These are phyloP conservation scores for Penicillium sp. DNA, from an alignment of 2,329 filamentous ascomycete species.

Conservation along the genomic window DNA sequence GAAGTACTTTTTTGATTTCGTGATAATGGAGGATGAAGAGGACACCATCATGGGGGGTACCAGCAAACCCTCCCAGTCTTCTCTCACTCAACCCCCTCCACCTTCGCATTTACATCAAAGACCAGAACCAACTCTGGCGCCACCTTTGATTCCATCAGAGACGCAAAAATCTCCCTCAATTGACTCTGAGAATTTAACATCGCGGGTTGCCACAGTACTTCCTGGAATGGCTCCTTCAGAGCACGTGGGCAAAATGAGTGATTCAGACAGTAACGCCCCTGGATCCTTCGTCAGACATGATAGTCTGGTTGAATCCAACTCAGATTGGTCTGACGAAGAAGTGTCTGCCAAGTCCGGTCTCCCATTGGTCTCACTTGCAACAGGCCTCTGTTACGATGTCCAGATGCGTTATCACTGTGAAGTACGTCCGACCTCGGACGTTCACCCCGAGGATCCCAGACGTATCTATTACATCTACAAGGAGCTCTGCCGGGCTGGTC, in stretches of 20 bases:
- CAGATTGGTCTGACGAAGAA: constrained; percentile 40
- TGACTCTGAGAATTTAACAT: constrained; percentile 9
- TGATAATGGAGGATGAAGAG: constrained; percentile 34
- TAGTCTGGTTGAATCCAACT: constrained; percentile 36
- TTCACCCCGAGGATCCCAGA: constrained; percentile 90
- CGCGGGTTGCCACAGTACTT: constrained; percentile 3
- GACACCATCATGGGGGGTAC: constrained; percentile 39
- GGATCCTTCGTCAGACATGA: constrained; percentile 26
- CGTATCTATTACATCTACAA: constrained; percentile 91
- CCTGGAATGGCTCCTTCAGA: constrained; percentile 17
- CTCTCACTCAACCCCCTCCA: constrained; percentile 12
- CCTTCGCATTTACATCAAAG: constrained; percentile 17
- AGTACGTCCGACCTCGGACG: constrained; percentile 60
- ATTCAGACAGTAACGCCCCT: constrained; percentile 20
- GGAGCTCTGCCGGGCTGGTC: constrained; percentile 72
- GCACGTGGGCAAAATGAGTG: constrained; percentile 22
- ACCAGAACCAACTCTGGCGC: constrained; percentile 20
- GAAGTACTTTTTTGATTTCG: not conserved
- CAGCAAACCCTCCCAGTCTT: constrained; percentile 14
- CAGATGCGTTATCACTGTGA: constrained; percentile 96
- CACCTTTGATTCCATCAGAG: constrained; percentile 14
- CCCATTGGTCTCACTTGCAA: constrained; percentile 53
- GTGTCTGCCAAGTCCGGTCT: constrained; percentile 37
- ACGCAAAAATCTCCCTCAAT: constrained; percentile 9
- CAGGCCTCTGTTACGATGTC: constrained; percentile 81